Evolutionary conservation across 192 early-diverging fungal species (phyloP).

Genomic region (Backusella australiensis): DNA sequence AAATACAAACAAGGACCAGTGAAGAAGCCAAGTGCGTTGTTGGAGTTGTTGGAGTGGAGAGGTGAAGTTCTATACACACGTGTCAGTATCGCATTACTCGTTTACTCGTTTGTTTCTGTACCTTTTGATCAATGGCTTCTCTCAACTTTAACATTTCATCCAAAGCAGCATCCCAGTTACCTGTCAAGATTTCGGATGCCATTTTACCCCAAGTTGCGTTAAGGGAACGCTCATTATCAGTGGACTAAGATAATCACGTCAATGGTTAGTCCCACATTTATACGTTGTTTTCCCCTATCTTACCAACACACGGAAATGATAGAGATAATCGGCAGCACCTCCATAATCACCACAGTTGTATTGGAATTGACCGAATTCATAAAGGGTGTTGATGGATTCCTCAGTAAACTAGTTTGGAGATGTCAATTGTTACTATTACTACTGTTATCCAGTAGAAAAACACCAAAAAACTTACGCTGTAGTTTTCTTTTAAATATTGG

Average conservation of each 20-base stretch:
- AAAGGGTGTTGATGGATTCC: constrained; percentile 83
- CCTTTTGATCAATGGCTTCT: constrained; percentile 85
- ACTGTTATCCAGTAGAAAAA: no score
- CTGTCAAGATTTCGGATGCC: constrained; percentile 88
- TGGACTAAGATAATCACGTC: constrained; percentile 55
- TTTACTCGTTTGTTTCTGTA: constrained; percentile 6
- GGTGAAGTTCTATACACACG: constrained; percentile 51
- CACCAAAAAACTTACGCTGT: constrained; percentile 49
- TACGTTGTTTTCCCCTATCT: neutral
- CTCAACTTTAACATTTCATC: constrained; percentile 87
- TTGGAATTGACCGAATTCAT: constrained; percentile 88
- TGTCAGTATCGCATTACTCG: neutral
- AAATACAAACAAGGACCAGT: constrained; percentile 98
- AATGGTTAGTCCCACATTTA: neutral
- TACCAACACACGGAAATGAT: constrained; percentile 92
- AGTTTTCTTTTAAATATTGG: constrained; percentile 83
- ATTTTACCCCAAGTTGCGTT: constrained; percentile 97
- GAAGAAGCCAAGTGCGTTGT: constrained; percentile 91
- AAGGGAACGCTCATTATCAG: constrained; percentile 79
- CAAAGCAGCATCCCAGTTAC: constrained; percentile 91
- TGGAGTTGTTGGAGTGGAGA: constrained; percentile 85
- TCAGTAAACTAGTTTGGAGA: constrained; percentile 64
- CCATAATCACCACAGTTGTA: constrained; percentile 92
- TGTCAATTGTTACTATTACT: neutral
- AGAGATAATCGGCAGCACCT: constrained; percentile 89